Percentiles rank a stretch among this genome's conserved stretches.
phyloP scores from a whole-genome alignment of 495 filamentous ascomycete species.

The Aspergillus avenaceus region DNA sequence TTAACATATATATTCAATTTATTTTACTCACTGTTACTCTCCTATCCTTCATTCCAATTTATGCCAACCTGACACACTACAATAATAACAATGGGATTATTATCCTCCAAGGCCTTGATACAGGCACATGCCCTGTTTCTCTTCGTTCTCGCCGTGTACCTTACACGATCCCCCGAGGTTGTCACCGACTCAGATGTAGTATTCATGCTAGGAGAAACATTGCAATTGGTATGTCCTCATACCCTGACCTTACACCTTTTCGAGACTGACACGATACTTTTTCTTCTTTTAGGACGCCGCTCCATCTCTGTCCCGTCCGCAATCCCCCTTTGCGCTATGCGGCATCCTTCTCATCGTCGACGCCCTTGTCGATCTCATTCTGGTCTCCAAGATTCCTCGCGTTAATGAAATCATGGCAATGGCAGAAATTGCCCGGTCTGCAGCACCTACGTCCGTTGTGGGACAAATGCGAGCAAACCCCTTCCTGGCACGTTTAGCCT shows the following conservation, averaged over 20 bases:
- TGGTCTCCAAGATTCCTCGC: conserved; percentile 51
- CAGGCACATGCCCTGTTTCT: conserved; percentile 77
- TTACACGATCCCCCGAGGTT: conserved; percentile 63
- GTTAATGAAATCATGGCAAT: conserved; percentile 36
- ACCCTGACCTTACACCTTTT: not conserved
- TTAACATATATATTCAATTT: not conserved
- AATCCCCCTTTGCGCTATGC: conserved; percentile 66
- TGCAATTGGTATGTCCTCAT: conserved; percentile 59
- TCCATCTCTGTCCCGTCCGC: conserved; percentile 57
- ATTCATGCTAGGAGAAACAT: conserved; percentile 76
- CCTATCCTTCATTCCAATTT: too few species aligned
- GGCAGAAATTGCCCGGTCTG: conserved; percentile 18
- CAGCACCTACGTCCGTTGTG: conserved; percentile 8
- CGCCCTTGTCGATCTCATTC: conserved; percentile 69
- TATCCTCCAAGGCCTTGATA: conserved; percentile 73
- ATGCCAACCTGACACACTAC: too few species aligned
- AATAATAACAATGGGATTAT: conserved; percentile 60
- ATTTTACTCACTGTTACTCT: too few species aligned
- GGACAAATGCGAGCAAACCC: conserved; percentile 20
- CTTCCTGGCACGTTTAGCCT: conserved; percentile 25
- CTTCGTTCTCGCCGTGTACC: conserved; percentile 75
- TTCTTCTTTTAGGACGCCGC: conserved; percentile 25
- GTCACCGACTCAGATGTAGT: conserved; percentile 79
- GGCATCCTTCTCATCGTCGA: conserved; percentile 62
- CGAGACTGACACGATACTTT: not conserved